Conservation (phyloP, 192 early-diverging fungal species). For the Gaertneriomyces semiglobifer region DNA sequence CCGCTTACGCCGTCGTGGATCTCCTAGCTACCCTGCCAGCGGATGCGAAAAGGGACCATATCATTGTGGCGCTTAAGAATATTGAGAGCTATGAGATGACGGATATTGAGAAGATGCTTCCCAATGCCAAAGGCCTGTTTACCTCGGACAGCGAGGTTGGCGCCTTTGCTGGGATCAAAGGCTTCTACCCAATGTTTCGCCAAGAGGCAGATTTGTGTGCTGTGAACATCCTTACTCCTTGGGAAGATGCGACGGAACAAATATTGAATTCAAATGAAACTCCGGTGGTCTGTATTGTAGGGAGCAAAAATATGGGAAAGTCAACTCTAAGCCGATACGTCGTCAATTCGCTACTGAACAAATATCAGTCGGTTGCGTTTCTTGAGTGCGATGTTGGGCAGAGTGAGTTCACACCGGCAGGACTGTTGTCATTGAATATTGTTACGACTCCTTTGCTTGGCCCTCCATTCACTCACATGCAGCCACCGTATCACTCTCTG, state of each 20-base stretch:
- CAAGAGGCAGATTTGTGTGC: slow-evolving; percentile 10
- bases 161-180: slow-evolving; percentile 14
- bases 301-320: slow-evolving; percentile 82
- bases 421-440: slow-evolving; percentile 75
- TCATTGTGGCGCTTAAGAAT: slow-evolving; percentile 5
- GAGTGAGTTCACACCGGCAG: slow-evolving; percentile 78
- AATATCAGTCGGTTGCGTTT: slow-evolving; percentile 70
- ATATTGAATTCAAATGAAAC: slow-evolving; percentile 2
- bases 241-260: slow-evolving; percentile 29
- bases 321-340: slow-evolving; percentile 79
- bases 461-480: slow-evolving; percentile 76
- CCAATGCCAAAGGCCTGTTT: not conserved
- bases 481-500: slow-evolving; percentile 59
- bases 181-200: slow-evolving; percentile 17
- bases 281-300: slow-evolving; percentile 64
- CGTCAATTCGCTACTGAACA: slow-evolving; percentile 72
- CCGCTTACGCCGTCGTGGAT: slow-evolving; percentile 13
- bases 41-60: not conserved
- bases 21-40: not conserved
- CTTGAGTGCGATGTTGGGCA: slow-evolving; percentile 94
- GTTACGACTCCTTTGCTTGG: slow-evolving; percentile 66
- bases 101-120: not conserved
- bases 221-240: slow-evolving; percentile 40
- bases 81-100: not conserved
- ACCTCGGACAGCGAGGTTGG: slow-evolving; percentile 28